phyloP scores from a whole-genome alignment of 768 basidiomycete genomes.

The Collybia mongolica region DNA sequence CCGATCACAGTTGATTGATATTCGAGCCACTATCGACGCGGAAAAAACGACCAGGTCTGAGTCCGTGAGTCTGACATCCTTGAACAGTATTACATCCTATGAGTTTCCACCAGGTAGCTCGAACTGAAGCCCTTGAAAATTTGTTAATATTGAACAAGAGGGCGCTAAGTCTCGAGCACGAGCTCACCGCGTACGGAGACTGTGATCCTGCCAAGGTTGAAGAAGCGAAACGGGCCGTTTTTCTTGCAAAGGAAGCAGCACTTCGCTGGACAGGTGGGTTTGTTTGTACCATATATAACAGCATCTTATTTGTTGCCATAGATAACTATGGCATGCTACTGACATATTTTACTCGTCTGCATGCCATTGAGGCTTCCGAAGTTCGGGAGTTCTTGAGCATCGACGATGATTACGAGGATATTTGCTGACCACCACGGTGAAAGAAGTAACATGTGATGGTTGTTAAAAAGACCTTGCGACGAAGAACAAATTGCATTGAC shows the following conservation, averaged over 20 bases:
- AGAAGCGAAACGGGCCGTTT: slow-evolving; percentile 67
- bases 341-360: slow-evolving; percentile 64
- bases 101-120: slow-evolving; percentile 44
- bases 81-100: slow-evolving; percentile 3
- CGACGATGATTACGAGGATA: slow-evolving; percentile 76
- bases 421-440: slow-evolving; percentile 32
- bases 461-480: no score
- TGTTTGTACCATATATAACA: neutral
- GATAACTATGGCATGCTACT: slow-evolving; percentile 73
- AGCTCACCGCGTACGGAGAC: slow-evolving; percentile 76
- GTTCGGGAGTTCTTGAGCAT: slow-evolving; percentile 66
- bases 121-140: slow-evolving; percentile 50
- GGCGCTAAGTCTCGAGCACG: slow-evolving; percentile 53
- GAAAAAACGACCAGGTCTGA: slow-evolving; percentile 58
- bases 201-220: slow-evolving; percentile 85
- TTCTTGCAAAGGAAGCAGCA: slow-evolving; percentile 81
- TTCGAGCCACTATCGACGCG: slow-evolving; percentile 41
- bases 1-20: slow-evolving; percentile 48
- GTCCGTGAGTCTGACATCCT: slow-evolving; percentile 40
- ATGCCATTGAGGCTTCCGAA: slow-evolving; percentile 55
- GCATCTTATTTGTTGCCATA: slow-evolving; percentile 17
- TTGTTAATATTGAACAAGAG: slow-evolving; percentile 49
- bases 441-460: slow-evolving; percentile 1
- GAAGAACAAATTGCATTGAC: slow-evolving; percentile 1
- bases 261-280: slow-evolving; percentile 85